Conservation (phyloP, 2,329 filamentous ascomycete species). For the Huntiella moniliformis region DNA sequence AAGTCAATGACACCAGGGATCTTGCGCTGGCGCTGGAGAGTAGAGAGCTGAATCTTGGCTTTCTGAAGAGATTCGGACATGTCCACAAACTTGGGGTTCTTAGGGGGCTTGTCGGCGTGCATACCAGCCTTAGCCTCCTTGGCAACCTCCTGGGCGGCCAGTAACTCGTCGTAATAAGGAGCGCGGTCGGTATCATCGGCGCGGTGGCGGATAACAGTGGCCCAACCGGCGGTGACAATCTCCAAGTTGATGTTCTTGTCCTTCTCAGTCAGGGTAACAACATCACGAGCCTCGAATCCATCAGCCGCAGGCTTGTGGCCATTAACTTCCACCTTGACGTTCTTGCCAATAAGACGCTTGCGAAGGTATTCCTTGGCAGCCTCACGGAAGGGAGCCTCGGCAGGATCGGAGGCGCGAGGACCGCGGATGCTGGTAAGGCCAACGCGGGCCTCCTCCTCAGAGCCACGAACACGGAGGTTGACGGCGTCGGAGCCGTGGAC, state of each 20-base stretch:
- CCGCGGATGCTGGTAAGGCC: conserved; percentile 85
- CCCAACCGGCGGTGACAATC: conserved; percentile 84
- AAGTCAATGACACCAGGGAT: conserved; percentile 90
- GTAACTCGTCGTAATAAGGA: conserved; percentile 78
- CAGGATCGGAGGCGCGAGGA: conserved; percentile 71
- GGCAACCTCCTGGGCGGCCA: conserved; percentile 62
- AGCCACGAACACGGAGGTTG: conserved; percentile 66
- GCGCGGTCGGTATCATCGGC: conserved; percentile 89
- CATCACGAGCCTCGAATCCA: conserved; percentile 84
- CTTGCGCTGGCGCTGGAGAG: conserved; percentile 77
- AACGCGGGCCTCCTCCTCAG: conserved; percentile 66
- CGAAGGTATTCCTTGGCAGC: conserved; percentile 93
- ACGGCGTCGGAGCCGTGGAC: conserved; percentile 70
- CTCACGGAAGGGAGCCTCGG: conserved; percentile 72
- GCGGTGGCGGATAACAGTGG: conserved; percentile 82
- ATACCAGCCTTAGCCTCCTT: conserved; percentile 84
- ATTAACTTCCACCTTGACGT: conserved; percentile 74
- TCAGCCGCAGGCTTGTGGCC: conserved; percentile 79
- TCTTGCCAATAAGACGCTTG: conserved; percentile 89
- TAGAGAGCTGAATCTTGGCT: conserved; percentile 80
- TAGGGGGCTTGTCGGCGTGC: conserved; percentile 79
- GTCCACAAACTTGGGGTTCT: conserved; percentile 66
- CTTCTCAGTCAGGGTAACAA: conserved; percentile 68
- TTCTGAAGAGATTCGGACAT: conserved; percentile 87
- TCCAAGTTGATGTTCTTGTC: conserved; percentile 72